These are phyloP conservation scores for Kwoniella europaea DNA, from an alignment of 768 basidiomycete genomes.

Conservation along the genomic window DNA sequence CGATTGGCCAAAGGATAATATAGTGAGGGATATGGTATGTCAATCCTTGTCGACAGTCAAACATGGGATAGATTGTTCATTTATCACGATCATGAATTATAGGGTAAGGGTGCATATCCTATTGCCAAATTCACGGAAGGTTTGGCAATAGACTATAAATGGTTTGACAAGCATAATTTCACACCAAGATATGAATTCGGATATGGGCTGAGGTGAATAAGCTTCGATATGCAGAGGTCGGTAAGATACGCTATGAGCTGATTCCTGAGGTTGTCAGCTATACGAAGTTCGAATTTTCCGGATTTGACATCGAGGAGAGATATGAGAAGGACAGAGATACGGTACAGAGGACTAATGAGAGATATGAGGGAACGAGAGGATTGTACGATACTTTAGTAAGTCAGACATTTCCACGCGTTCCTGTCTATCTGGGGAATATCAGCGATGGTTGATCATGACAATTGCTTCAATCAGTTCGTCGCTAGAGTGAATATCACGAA, in stretches of 20 bases:
- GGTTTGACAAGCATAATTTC: conserved; percentile 56
- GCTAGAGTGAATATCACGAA: conserved; percentile 56
- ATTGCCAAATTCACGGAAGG: conserved; percentile 54
- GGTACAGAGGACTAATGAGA: conserved; percentile 57
- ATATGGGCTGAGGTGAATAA: conserved; percentile 52
- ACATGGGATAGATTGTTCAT: not conserved
- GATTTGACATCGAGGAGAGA: conserved; percentile 37
- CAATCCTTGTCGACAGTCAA: conserved; percentile 1
- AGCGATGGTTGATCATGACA: not conserved
- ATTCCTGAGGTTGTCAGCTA: conserved; percentile 36
- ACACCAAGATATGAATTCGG: conserved; percentile 57
- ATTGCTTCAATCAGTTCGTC: conserved; percentile 33
- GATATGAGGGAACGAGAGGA: conserved; percentile 40
- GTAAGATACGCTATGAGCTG: not conserved
- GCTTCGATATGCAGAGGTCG: not conserved
- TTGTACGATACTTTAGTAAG: conserved; percentile 57
- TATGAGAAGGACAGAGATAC: conserved; percentile 42
- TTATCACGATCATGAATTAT: not conserved
- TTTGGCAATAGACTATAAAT: conserved; percentile 56
- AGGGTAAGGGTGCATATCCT: conserved; percentile 32
- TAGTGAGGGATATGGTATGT: conserved; percentile 43
- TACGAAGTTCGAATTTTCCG: conserved; percentile 51
- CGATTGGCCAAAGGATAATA: conserved; percentile 55
- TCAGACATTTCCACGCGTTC: too few species aligned
- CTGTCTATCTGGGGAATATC: too few species aligned